phyloP scores from a whole-genome alignment of 1,139 yeast genomes.

The Geotrichum klebahnii region DNA sequence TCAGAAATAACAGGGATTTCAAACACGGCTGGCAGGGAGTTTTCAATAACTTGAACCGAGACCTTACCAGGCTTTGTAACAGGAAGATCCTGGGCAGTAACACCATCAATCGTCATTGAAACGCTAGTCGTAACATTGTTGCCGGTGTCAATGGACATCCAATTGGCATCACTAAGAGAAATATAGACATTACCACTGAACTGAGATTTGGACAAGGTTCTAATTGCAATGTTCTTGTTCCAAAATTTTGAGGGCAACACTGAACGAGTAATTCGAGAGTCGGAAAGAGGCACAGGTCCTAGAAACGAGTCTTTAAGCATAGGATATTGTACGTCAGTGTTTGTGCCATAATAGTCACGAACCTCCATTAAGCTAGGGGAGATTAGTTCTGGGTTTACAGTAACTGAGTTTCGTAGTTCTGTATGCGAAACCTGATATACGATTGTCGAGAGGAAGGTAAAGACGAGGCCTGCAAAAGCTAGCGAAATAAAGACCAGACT shows the following conservation, averaged over 20 bases:
- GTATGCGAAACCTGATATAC: constrained; percentile 19
- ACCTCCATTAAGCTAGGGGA: neutral
- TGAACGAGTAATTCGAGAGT: neutral
- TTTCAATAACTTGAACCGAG: constrained; percentile 13
- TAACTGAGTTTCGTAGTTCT: constrained; percentile 6
- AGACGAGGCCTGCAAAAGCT: constrained; percentile 13
- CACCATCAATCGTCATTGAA: constrained; percentile 15
- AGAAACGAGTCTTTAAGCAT: constrained; percentile 13
- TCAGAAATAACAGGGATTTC: constrained; percentile 10
- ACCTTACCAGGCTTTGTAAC: constrained; percentile 15
- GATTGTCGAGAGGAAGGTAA: constrained; percentile 16
- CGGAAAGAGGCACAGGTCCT: neutral
- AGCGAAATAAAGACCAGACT: neutral
- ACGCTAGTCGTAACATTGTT: constrained; percentile 12
- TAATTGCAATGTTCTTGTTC: constrained; percentile 2
- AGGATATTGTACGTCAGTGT: constrained; percentile 8
- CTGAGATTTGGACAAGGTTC: constrained; percentile 2
- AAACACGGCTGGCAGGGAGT: constrained; percentile 19
- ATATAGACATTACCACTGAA: constrained; percentile 18
- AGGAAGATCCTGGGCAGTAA: constrained; percentile 17
- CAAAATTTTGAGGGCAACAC: constrained; percentile 9
- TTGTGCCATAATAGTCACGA: too few species aligned
- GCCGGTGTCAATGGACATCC: constrained; percentile 16
- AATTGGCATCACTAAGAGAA: constrained; percentile 16
- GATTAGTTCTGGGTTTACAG: constrained; percentile 1